Conservation (phyloP, 1,284 basidiomycete species). For the Apiotrichum mycotoxinovorans region DNA sequence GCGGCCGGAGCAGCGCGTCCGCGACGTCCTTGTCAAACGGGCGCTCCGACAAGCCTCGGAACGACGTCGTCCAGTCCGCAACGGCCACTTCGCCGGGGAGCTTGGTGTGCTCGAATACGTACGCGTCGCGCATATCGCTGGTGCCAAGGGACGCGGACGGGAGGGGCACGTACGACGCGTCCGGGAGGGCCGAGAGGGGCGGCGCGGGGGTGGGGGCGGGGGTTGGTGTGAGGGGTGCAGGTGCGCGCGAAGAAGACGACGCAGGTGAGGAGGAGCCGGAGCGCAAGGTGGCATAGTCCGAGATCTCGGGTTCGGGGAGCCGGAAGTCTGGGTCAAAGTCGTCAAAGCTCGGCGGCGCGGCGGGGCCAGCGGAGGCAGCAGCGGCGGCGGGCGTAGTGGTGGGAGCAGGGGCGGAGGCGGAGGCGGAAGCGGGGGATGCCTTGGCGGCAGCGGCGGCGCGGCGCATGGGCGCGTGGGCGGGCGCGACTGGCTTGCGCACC, state of each 20-base stretch:
- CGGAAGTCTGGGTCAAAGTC: constrained; percentile 8
- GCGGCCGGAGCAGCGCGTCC: constrained; percentile 67
- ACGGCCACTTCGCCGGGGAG: constrained; percentile 3
- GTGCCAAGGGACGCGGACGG: constrained; percentile 6
- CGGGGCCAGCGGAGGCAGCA: neutral
- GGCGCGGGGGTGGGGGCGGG: constrained; percentile 14
- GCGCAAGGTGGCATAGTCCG: constrained; percentile 22
- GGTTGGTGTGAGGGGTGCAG: neutral
- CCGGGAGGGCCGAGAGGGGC: constrained; percentile 20
- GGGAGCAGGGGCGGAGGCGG: constrained; percentile 4
- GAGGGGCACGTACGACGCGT: constrained; percentile 22
- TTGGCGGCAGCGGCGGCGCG: neutral
- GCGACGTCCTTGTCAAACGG: constrained; percentile 76
- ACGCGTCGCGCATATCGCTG: constrained; percentile 5
- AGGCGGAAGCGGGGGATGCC: neutral
- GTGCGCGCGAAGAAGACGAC: neutral
- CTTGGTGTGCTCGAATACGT: constrained; percentile 5
- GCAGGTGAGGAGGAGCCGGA: neutral
- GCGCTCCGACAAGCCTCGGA: constrained; percentile 71
- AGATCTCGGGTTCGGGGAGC: constrained; percentile 17
- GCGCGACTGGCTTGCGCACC: neutral
- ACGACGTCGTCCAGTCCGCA: constrained; percentile 81
- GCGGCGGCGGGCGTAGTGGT: neutral
- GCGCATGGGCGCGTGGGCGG: too few species aligned
- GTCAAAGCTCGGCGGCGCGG: neutral